phyloP scores from a whole-genome alignment of 208 protist genomes.

The Naegleria lovaniensis region DNA sequence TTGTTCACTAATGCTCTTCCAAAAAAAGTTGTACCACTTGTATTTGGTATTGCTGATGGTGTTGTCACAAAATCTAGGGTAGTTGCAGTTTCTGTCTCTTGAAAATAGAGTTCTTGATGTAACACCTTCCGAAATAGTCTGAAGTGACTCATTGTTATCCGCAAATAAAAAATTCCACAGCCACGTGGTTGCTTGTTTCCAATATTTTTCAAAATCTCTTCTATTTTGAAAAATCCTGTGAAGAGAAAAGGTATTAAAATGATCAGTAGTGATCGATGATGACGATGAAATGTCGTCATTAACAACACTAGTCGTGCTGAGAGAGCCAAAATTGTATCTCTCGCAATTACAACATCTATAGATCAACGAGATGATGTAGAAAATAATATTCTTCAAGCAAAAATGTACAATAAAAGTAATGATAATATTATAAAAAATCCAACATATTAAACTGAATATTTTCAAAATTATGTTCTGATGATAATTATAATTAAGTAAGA shows the following conservation, averaged over 20 bases:
- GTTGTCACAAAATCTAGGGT: background rate
- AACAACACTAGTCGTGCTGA: background rate
- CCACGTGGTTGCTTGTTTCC: background rate
- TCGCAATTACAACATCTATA: background rate
- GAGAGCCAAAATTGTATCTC: background rate
- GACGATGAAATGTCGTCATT: background rate
- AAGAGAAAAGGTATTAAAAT: background rate
- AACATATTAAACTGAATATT: background rate
- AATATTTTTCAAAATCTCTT: background rate
- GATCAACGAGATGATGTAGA: background rate
- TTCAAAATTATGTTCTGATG: background rate
- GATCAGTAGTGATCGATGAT: background rate
- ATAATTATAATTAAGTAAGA: background rate
- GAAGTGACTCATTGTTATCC: background rate
- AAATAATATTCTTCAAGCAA: background rate
- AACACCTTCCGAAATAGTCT: background rate
- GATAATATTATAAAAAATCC: background rate
- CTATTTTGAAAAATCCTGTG: background rate
- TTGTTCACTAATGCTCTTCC: slow-evolving; percentile 91
- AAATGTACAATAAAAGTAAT: background rate
- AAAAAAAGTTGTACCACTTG: slow-evolving; percentile 67
- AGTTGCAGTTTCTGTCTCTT: background rate
- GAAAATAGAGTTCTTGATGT: background rate
- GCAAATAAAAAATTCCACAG: background rate
- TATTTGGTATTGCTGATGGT: background rate